Evolutionary conservation across 2,329 filamentous ascomycete species (phyloP).

Genomic region (Lachnellula cervina): DNA sequence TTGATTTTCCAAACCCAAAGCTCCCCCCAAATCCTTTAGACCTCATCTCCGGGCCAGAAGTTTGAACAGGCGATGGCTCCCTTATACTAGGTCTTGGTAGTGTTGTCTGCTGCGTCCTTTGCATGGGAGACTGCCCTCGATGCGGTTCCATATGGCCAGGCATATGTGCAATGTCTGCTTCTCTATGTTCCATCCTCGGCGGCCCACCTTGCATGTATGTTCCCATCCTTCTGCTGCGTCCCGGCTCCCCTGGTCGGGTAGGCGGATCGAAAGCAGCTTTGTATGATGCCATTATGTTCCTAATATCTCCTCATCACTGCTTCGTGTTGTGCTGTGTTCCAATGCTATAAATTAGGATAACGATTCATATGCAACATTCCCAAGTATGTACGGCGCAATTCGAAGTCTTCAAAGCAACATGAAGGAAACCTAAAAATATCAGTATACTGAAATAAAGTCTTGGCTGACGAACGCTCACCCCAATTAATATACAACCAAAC

Average conservation of each 20-base stretch:
- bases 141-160: conserved; percentile 20
- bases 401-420: conserved; percentile 12
- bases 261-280: conserved; percentile 39
- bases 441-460: conserved; percentile 8
- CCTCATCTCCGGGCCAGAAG: conserved; percentile 15
- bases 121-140: conserved; percentile 10
- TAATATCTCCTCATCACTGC: conserved; percentile 20
- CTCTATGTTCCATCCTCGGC: conserved; percentile 27
- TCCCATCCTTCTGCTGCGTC: conserved; percentile 28
- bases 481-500: conserved; percentile 12
- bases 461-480: conserved; percentile 11
- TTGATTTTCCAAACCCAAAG: conserved; percentile 23
- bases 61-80: conserved; percentile 17
- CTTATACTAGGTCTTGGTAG: conserved; percentile 21
- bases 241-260: conserved; percentile 36
- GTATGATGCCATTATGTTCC: conserved; percentile 40
- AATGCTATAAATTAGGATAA: conserved; percentile 22
- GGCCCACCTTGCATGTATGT: conserved; percentile 18
- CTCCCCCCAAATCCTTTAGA: conserved; percentile 12
- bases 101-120: conserved; percentile 15
- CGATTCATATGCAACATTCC: conserved; percentile 22
- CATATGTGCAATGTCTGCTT: conserved; percentile 40
- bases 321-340: conserved; percentile 15
- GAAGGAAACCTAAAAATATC: conserved; percentile 14
- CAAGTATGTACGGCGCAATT: conserved; percentile 9